Conservation (phyloP, 768 basidiomycete species). For the Albatrellus ellisii region DNA sequence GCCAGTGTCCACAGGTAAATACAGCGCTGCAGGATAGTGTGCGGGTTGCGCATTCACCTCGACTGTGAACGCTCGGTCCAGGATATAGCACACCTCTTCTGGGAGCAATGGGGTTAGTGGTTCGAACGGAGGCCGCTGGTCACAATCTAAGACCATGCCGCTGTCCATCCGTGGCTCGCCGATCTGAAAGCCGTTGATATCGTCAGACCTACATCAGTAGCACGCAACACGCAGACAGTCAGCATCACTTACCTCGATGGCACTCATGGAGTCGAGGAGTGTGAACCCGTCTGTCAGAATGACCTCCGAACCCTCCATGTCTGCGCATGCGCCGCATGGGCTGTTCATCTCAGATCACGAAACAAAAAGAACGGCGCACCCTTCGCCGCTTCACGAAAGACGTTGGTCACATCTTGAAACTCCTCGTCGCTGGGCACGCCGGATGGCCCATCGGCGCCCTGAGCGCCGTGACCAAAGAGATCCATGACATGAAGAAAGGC, state of each 20-base stretch:
- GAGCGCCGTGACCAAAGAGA: neutral
- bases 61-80: slow-evolving; percentile 64
- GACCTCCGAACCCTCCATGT: slow-evolving; percentile 50
- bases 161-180: slow-evolving; percentile 86
- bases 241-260: slow-evolving; percentile 53
- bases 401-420: slow-evolving; percentile 49
- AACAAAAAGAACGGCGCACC: slow-evolving; percentile 27
- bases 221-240: slow-evolving; percentile 13
- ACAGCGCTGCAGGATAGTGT: slow-evolving; percentile 5
- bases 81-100: slow-evolving; percentile 79
- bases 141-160: slow-evolving; percentile 39
- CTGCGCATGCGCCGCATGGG: slow-evolving; percentile 19
- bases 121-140: slow-evolving; percentile 40
- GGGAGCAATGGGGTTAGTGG: slow-evolving; percentile 51
- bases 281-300: slow-evolving; percentile 58
- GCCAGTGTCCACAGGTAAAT: slow-evolving; percentile 8
- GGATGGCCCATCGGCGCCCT: neutral
- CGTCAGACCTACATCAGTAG: too few relatives aligned
- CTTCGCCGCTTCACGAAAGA: slow-evolving; percentile 46
- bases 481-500: neutral
- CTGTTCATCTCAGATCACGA: neutral
- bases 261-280: slow-evolving; percentile 87
- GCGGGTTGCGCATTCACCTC: slow-evolving; percentile 40
- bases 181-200: slow-evolving; percentile 48
- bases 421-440: slow-evolving; percentile 40